A percentile compares a stretch with the other conserved stretches of the same genome.
phyloP scores from a whole-genome alignment of 2,329 filamentous ascomycete genomes.

The Cladophialophora bantiana region DNA sequence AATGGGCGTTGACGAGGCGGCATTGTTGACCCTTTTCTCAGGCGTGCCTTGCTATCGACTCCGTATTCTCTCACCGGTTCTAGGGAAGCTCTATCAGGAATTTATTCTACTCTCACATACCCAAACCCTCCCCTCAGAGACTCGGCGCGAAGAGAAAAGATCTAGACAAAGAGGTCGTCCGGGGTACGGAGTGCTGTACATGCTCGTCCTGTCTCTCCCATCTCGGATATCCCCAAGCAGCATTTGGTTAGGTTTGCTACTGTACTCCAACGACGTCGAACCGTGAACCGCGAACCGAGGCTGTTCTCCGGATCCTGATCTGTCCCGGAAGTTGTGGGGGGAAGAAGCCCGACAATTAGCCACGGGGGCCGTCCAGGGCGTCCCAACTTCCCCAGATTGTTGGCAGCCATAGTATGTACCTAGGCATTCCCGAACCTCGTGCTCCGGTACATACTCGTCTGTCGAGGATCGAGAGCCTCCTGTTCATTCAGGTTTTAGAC shows the following conservation, averaged over 20 bases:
- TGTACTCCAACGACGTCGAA: not conserved
- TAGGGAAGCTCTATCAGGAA: not conserved
- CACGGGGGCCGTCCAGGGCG: not conserved
- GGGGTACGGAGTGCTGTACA: no score
- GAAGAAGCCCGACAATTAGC: constrained; percentile 1
- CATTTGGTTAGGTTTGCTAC: not conserved
- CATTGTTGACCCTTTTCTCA: constrained; percentile 20
- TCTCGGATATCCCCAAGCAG: constrained; percentile 5
- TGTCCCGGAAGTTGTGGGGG: not conserved
- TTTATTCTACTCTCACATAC: no score
- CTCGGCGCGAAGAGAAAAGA: no score
- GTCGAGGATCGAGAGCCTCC: not conserved
- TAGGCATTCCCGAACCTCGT: not conserved
- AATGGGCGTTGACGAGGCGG: constrained; percentile 48
- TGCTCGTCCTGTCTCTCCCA: not conserved
- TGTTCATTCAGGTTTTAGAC: not conserved
- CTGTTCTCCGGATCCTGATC: constrained; percentile 20
- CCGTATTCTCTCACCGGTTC: not conserved
- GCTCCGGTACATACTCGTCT: not conserved
- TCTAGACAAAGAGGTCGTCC: no score
- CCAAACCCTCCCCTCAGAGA: no score
- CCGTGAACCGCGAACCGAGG: constrained; percentile 9
- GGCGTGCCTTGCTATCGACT: not conserved
- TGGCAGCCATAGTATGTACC: not conserved
- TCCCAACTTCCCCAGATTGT: not conserved